A percentile compares a stretch with the other conserved stretches of the same genome.
phyloP scores from a whole-genome alignment of 345 rosid genomes.

The Rubroshorea leprosula region DNA sequence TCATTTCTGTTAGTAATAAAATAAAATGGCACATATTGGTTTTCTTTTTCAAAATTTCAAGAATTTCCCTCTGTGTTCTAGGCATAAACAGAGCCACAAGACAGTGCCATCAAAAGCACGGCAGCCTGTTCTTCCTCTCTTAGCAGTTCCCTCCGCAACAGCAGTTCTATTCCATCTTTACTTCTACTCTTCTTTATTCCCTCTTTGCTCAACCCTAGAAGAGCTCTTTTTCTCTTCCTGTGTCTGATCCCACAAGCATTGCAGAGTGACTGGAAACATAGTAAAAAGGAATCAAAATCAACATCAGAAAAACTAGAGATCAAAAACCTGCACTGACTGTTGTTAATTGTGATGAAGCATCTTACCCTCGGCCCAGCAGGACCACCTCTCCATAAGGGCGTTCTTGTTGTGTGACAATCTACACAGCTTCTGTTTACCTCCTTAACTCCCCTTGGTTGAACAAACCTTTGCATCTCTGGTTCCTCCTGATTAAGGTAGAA shows the following conservation, averaged over 20 bases:
- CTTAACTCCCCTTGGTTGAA: neutral
- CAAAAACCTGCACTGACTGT: too few relatives aligned
- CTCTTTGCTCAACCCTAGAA: slow-evolving; percentile 24
- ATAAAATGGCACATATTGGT: too few relatives aligned
- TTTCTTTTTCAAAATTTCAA: too few relatives aligned
- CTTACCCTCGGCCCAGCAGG: slow-evolving; percentile 84
- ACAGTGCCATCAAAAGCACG: slow-evolving; percentile 52
- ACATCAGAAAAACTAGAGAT: neutral
- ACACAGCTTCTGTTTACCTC: slow-evolving; percentile 34
- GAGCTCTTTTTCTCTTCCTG: slow-evolving; percentile 56
- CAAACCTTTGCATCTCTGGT: neutral
- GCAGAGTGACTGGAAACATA: slow-evolving; percentile 58
- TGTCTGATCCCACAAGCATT: slow-evolving; percentile 92
- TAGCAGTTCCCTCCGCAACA: slow-evolving; percentile 23
- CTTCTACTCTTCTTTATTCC: slow-evolving; percentile 19
- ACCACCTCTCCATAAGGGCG: slow-evolving; percentile 88
- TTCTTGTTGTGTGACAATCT: slow-evolving; percentile 70
- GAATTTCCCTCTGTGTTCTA: neutral
- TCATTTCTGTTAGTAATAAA: too few relatives aligned
- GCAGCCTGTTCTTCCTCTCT: slow-evolving; percentile 73
- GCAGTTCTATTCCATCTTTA: too few relatives aligned
- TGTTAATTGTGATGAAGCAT: too few relatives aligned
- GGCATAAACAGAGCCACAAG: slow-evolving; percentile 24
- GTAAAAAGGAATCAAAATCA: neutral
- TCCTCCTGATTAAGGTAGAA: too few relatives aligned